Evolutionary conservation across 2,329 filamentous ascomycete species (phyloP).

Genomic region (Alternaria alternata): DNA sequence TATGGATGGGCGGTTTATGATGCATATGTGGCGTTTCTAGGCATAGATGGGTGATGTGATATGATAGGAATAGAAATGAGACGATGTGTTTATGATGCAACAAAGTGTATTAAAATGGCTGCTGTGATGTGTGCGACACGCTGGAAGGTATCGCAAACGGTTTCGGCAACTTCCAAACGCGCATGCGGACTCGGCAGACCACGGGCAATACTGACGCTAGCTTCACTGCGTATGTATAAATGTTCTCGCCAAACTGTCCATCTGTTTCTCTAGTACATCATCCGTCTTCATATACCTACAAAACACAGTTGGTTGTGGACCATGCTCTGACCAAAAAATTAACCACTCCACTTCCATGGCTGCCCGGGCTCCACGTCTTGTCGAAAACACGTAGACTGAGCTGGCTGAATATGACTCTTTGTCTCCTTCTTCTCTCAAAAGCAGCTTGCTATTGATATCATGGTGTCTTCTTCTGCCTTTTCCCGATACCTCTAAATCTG

Average conservation of each 20-base stretch:
- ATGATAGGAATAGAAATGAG: not conserved
- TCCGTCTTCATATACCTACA: no score
- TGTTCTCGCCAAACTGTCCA: not conserved
- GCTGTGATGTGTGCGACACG: not conserved
- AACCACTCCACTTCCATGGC: no score
- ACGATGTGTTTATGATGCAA: not conserved
- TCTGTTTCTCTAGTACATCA: not conserved
- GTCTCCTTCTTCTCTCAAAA: no score
- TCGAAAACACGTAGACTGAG: no score
- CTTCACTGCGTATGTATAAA: not conserved
- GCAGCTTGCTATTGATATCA: no score
- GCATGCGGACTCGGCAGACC: not conserved
- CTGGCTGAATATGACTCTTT: no score
- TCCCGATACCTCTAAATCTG: accelerated
- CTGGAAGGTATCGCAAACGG: not conserved
- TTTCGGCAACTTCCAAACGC: no score
- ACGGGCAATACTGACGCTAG: not conserved
- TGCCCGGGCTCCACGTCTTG: no score
- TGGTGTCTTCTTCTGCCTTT: no score
- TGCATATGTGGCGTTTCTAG: conserved; percentile 3
- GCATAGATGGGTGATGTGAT: not conserved
- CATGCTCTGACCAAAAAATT: no score
- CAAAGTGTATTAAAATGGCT: accelerated
- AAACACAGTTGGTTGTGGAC: no score
- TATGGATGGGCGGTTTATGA: not conserved